Evolutionary conservation across 257 asterid genomes (phyloP), one percentile per base, ranked within the genome.

Genomic region (Coffea eugenioides): DNA sequence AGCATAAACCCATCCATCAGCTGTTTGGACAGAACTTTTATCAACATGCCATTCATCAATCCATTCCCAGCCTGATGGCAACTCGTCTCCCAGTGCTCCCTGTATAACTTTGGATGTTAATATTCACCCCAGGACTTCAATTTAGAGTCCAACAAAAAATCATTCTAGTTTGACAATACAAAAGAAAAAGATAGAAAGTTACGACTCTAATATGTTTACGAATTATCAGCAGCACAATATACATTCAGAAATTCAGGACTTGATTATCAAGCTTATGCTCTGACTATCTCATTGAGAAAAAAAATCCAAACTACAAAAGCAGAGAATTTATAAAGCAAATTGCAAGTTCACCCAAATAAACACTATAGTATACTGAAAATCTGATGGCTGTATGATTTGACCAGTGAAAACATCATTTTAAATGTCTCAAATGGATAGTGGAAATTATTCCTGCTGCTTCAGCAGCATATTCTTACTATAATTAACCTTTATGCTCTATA

Each of bases 1-100:
- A 83, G 97, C 97, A 87, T 95, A 95, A 79, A 90, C 94, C 98
- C 97, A 95, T 84, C 99, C 99, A 85, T 93, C 99, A 81, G 89
- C 86, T 56, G 90, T 86, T 71, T 85, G 88, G 79, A 89, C 90
- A 49, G 97, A 84, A 67, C 85, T 83, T 61, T 88, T 83, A 82
- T 95, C 99, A 16, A 95, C 87, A 80, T 81, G 93, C 99, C 99
- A 95, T 81, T 88, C 97, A 80, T 91, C 97, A 88, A 88, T 76
- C 98, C 98, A 93, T 77, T 89, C 89, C 97, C 95, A 92, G 45
- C 96, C 95, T 75, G 95, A 83, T n/a, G 97, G 92, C 83, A 92
- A 83, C 80, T 85, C 85, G 75, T 90, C 89, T 82, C 88, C 89
- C 82, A 88, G 82, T 68, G 86, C 77, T 81, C 83, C 90, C 99